phyloP scores from a whole-genome alignment of 305 asterid species.

The Solanum chacoense region DNA sequence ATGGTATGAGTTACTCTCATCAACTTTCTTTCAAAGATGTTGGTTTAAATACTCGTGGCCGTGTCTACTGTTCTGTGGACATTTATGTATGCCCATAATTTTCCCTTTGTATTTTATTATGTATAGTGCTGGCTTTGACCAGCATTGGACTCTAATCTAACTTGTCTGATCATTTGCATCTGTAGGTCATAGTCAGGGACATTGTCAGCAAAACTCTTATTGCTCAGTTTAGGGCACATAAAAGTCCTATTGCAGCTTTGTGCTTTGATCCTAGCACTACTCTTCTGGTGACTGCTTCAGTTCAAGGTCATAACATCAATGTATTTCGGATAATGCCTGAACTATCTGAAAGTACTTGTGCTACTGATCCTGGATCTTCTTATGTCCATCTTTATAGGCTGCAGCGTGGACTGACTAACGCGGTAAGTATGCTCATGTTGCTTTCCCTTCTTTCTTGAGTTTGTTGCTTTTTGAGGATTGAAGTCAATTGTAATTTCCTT shows the following conservation, averaged over 20 bases:
- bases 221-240: constrained; percentile 88
- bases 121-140: not conserved
- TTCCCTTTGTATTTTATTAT: not conserved
- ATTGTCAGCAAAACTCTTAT: constrained; percentile 52
- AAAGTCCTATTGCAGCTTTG: constrained; percentile 72
- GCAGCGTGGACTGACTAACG: constrained; percentile 89
- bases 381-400: constrained; percentile 71
- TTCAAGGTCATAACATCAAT: constrained; percentile 88
- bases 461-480: not conserved
- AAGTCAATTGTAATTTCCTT: not conserved
- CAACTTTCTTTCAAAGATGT: not conserved
- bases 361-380: constrained; percentile 40
- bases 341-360: constrained; percentile 21
- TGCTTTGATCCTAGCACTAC: constrained; percentile 90
- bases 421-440: constrained; percentile 37
- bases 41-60: not conserved
- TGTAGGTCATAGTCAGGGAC: constrained; percentile 84
- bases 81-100: not conserved
- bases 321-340: constrained; percentile 67
- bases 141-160: not conserved
- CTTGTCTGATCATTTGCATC: constrained; percentile 6
- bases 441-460: not conserved
- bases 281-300: constrained; percentile 83
- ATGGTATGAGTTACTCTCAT: constrained; percentile 40
- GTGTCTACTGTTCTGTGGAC: constrained; percentile 1